Evolutionary conservation across 2,329 filamentous ascomycete genomes (phyloP).

Genomic region (Cercospora beticola): DNA sequence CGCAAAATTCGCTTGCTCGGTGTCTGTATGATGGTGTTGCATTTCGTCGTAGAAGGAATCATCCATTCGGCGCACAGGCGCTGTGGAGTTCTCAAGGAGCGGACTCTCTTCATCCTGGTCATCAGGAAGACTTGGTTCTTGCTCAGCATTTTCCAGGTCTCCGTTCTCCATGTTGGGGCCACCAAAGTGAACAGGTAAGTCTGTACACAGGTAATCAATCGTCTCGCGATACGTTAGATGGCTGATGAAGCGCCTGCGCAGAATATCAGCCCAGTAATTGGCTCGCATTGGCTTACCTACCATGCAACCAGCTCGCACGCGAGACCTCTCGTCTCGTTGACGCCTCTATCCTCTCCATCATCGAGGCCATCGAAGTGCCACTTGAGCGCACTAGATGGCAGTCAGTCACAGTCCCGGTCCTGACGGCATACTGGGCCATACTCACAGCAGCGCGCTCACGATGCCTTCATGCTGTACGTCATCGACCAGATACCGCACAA

Average conservation of each 20-base stretch:
- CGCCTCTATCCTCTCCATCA: constrained; percentile 58
- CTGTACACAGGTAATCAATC: constrained; percentile 71
- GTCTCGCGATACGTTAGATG: constrained; percentile 70
- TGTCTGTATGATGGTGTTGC: constrained; percentile 18
- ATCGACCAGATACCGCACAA: constrained; percentile 64
- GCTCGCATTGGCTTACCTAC: constrained; percentile 7
- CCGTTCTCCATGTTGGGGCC: constrained; percentile 9
- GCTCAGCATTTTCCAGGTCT: constrained; percentile 23
- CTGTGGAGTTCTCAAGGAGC: constrained; percentile 19
- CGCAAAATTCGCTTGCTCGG: constrained; percentile 43
- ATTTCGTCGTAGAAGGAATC: constrained; percentile 31
- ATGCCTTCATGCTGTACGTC: constrained; percentile 67
- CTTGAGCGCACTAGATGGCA: constrained; percentile 61
- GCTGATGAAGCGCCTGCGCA: constrained; percentile 62
- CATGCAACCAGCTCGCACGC: constrained; percentile 81
- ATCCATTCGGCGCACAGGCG: constrained; percentile 17
- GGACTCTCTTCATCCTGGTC: constrained; percentile 29
- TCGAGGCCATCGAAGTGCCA: constrained; percentile 69
- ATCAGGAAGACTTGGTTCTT: constrained; percentile 3
- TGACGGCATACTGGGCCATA: background rate
- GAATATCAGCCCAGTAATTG: background rate
- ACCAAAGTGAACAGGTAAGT: constrained; percentile 49
- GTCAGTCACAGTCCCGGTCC: background rate
- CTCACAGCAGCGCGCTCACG: constrained; percentile 69
- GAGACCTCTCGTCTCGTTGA: constrained; percentile 67